A percentile compares a stretch with the other conserved stretches of the same genome.
phyloP scores from a whole-genome alignment of 1,284 basidiomycete species.

The Melampsora larici-populina region DNA sequence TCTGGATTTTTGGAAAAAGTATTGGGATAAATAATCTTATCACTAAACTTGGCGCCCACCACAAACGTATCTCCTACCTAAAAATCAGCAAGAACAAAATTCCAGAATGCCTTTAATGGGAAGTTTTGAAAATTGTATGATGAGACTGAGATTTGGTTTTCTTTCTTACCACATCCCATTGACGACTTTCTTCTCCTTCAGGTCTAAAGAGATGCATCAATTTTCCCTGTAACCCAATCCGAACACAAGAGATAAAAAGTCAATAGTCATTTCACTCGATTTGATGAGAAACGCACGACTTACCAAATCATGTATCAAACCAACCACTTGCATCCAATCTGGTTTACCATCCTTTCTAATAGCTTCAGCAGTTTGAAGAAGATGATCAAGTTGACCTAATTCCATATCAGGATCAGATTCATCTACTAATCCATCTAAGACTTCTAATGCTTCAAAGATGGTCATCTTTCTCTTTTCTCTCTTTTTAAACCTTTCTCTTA shows the following conservation, averaged over 20 bases:
- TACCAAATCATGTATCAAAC: conserved; percentile 77
- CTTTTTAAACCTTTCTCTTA: conserved; percentile 49
- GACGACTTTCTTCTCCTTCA: conserved; percentile 6
- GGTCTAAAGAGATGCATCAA: neutral
- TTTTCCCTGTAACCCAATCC: neutral
- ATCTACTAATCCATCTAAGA: conserved; percentile 80
- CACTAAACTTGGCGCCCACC: neutral
- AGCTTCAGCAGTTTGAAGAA: conserved; percentile 86
- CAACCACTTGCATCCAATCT: conserved; percentile 69
- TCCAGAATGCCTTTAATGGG: no score
- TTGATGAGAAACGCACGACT: neutral
- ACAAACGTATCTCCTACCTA: neutral
- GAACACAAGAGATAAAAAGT: neutral
- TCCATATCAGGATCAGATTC: conserved; percentile 79
- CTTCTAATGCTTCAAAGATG: conserved; percentile 86
- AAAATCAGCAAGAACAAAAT: neutral
- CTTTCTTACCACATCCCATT: neutral
- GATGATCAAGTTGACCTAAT: conserved; percentile 81
- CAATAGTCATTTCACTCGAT: neutral
- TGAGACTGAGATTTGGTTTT: neutral
- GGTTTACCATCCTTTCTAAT: conserved; percentile 77
- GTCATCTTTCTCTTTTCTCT: conserved; percentile 53
- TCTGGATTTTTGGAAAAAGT: conserved; percentile 70
- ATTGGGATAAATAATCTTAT: neutral
- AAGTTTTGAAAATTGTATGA: neutral